Conservation (phyloP, 73 alveolate genomes). For the Blepharisma japonicum region DNA sequence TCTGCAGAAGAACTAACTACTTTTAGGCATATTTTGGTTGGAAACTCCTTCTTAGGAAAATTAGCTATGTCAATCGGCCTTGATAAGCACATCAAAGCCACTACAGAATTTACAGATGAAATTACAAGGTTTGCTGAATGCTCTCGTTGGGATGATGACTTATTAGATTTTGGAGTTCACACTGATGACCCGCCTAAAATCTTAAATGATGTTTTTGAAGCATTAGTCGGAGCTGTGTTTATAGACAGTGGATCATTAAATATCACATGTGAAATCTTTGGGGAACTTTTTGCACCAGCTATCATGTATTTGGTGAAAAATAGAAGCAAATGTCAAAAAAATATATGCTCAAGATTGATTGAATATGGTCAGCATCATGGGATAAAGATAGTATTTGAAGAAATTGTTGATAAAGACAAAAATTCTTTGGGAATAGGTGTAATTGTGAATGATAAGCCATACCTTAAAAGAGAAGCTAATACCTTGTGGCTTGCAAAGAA, state of each 20-base stretch:
- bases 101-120: background rate
- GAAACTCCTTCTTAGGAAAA: background rate
- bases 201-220: slow-evolving; percentile 42
- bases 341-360: background rate
- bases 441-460: background rate
- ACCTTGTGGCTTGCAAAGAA: slow-evolving; percentile 6
- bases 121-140: background rate
- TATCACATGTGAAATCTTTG: background rate
- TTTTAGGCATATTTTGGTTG: slow-evolving; percentile 37
- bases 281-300: background rate
- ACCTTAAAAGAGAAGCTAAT: background rate
- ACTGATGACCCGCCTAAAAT: slow-evolving; percentile 30
- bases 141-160: slow-evolving; percentile 1
- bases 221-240: slow-evolving; percentile 48
- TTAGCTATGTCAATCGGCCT: background rate
- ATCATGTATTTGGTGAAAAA: background rate
- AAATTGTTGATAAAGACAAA: background rate
- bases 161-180: slow-evolving; percentile 28
- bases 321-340: background rate
- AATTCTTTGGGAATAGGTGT: background rate
- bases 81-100: background rate
- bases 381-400: background rate
- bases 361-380: background rate
- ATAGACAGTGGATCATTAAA: slow-evolving; percentile 29
- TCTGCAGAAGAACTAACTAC: slow-evolving; percentile 20